Percentiles rank a stretch among this genome's conserved stretches.
Conservation (phyloP, 768 basidiomycete genomes). For the Brasilioporus rufonigricans region DNA sequence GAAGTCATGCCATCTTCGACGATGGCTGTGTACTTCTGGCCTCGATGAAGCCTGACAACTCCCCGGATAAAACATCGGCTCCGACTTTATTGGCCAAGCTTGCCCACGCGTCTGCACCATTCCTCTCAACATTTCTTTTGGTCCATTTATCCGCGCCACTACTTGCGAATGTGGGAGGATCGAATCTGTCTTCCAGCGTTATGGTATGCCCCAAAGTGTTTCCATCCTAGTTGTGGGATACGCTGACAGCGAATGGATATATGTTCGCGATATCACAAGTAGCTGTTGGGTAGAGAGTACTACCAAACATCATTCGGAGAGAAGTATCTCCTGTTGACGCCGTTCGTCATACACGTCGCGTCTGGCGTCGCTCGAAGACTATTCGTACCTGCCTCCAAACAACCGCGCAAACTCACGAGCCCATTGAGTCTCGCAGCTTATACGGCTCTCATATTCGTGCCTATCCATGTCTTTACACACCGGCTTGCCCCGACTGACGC, state of each 20-base stretch:
- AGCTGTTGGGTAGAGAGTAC: slow-evolving; percentile 84
- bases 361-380: slow-evolving; percentile 61
- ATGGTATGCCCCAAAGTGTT: slow-evolving; percentile 52
- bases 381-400: slow-evolving; percentile 36
- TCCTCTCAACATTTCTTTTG: slow-evolving; percentile 68
- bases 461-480: slow-evolving; percentile 69
- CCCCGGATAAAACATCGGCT: slow-evolving; percentile 1
- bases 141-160: slow-evolving; percentile 80
- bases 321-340: slow-evolving; percentile 61
- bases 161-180: slow-evolving; percentile 69
- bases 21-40: too few species aligned
- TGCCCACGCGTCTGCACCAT: slow-evolving; percentile 69
- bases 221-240: not conserved
- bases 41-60: too few species aligned
- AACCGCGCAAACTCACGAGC: slow-evolving; percentile 37
- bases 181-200: slow-evolving; percentile 61
- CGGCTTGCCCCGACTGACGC: slow-evolving; percentile 50
- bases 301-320: slow-evolving; percentile 76
- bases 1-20: too few species aligned
- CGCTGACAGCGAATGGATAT: too few species aligned
- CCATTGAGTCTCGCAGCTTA: slow-evolving; percentile 64
- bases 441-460: slow-evolving; percentile 54
- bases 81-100: slow-evolving; percentile 50
- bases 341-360: slow-evolving; percentile 62
- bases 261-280: too few species aligned